phyloP scores from a whole-genome alignment of 1,284 basidiomycete species.

The Trametes polyzona region DNA sequence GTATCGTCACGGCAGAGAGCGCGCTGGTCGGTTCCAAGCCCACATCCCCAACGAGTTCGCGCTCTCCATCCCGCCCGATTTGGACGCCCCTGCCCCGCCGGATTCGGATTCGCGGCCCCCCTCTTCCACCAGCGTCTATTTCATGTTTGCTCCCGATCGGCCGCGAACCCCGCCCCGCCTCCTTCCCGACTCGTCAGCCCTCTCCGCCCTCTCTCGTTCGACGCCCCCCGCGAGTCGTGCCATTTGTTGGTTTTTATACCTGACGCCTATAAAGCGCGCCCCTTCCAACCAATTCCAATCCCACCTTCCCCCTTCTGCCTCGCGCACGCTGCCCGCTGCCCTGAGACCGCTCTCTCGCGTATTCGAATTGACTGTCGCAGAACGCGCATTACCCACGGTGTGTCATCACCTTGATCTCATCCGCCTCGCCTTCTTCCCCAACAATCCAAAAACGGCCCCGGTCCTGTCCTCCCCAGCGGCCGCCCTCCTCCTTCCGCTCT shows the following conservation, averaged over 20 bases:
- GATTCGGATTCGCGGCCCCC: neutral
- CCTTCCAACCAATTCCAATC: neutral
- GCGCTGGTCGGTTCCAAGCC: neutral
- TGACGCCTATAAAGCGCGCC: conserved; percentile 2
- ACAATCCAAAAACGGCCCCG: neutral
- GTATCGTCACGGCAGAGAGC: conserved; percentile 5
- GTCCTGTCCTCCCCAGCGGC: neutral
- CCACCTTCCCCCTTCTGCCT: neutral
- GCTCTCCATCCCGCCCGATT: neutral
- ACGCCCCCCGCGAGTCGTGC: neutral
- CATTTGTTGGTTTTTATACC: conserved; percentile 1
- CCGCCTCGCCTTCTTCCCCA: conserved; percentile 15
- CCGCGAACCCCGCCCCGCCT: neutral
- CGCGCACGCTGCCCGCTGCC: no score
- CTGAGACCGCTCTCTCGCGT: no score
- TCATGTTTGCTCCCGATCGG: neutral
- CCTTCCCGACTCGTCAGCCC: neutral
- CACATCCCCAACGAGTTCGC: conserved; percentile 11
- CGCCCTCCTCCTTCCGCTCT: neutral
- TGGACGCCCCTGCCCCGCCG: neutral
- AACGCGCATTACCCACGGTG: conserved; percentile 10
- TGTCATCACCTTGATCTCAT: conserved; percentile 21
- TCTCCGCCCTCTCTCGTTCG: neutral
- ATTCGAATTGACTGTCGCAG: no score
- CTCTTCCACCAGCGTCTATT: neutral